These are phyloP conservation scores for Oidiodendron maius DNA, from an alignment of 495 filamentous ascomycete species.

Conservation along the genomic window DNA sequence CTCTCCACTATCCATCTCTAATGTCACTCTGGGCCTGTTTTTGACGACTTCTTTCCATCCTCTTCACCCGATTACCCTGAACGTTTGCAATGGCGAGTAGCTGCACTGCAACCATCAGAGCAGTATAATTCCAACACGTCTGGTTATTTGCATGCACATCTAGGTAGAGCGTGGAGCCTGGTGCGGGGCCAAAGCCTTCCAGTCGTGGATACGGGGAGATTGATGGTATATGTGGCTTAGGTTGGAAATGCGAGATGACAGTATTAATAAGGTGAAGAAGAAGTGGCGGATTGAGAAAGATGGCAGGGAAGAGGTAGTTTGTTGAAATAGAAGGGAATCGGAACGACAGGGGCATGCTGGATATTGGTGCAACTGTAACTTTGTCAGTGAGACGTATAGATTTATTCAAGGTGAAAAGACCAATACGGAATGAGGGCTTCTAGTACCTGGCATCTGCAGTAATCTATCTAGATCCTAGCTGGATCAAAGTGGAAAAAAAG, in stretches of 20 bases:
- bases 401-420: too few species aligned
- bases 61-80: conserved; percentile 15
- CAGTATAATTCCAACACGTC: conserved; percentile 33
- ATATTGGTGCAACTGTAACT: too few species aligned
- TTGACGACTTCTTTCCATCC: conserved; percentile 1
- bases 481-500: too few species aligned
- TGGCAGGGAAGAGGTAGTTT: conserved; percentile 32
- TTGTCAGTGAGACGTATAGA: too few species aligned
- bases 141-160: conserved; percentile 30
- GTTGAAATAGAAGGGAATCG: conserved; percentile 23
- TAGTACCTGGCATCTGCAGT: too few species aligned
- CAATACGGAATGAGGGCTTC: too few species aligned
- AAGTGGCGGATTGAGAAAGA: conserved; percentile 36
- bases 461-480: too few species aligned
- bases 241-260: conserved; percentile 26
- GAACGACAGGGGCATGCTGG: too few species aligned
- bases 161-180: conserved; percentile 23
- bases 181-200: conserved; percentile 24
- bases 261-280: conserved; percentile 35
- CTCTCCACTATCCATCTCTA: too few species aligned
- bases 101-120: conserved; percentile 22
- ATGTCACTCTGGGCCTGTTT: too few species aligned
- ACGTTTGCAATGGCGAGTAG: conserved; percentile 19
- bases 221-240: conserved; percentile 21
- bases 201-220: conserved; percentile 24